Evolutionary conservation across 73 alveolate genomes (phyloP), one percentile per base, ranked within the genome.

Genomic region (Paramecium primaurelia): DNA sequence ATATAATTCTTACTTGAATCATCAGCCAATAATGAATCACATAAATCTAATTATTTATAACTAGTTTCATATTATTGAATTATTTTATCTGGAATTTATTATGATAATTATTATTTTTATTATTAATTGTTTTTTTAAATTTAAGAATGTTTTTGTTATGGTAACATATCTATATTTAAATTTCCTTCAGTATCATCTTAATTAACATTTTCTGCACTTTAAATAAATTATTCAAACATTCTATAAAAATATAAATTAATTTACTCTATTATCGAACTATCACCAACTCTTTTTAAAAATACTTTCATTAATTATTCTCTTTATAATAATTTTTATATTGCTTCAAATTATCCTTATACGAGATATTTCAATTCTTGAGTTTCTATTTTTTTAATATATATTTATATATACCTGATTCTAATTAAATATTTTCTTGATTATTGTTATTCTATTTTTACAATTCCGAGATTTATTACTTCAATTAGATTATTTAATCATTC

Each of bases 281-380:
- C 91, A 44, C 91, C 91, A 2, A 80, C 91, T 49, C 91, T 42
- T 80, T 80, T 80, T 40, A 80, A 64, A 47, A 80, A 80, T 47
- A 80, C 91, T 28, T 80, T 80, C 91, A 80, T 80, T 80, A 80
- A 80, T 18, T 80, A 49, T 80, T 80, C 91, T 80, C 91, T 80
- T 49, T 80, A 18, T n/a, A 80, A 49, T 12, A 80, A 36, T 80
- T 80, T 80, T 80, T 80, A 26, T 32, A 80, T 80, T 3, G 91
- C 91, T 80, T 80, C 91, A 16, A 80, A 80, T 80, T 80, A 28
- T 42, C 91, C 91, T 80, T 80, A 80, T 11, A 80, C 91, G 16
- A 80, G 73, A 36, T 45, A 80, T 22, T 80, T 80, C 10, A 80
- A 47, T n/a, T 80, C 91, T 42, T 42, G 16, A 2, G 91, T 45